phyloP scores from a whole-genome alignment of 805 yeast species.

The Myxozyma kluyveri region DNA sequence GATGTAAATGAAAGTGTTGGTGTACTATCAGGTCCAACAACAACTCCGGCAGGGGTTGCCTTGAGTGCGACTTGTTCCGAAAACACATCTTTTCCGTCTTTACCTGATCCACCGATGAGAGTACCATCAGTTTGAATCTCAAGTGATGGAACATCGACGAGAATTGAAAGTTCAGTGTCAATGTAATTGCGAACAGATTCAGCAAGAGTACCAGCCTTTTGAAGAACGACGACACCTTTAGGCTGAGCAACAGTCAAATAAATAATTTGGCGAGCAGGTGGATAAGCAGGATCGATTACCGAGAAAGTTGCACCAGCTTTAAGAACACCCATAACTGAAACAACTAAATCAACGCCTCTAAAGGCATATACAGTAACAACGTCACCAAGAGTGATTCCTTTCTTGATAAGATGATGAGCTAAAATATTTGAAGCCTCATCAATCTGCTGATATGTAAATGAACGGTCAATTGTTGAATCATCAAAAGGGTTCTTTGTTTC shows the following conservation, averaged over 20 bases:
- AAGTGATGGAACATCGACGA: conserved; percentile 71
- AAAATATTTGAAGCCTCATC: conserved; percentile 90
- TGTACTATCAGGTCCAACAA: conserved; percentile 95
- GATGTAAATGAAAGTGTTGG: conserved; percentile 96
- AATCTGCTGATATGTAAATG: conserved; percentile 82
- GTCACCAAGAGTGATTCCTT: conserved; percentile 86
- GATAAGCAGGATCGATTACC: conserved; percentile 98
- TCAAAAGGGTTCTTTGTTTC: conserved; percentile 77
- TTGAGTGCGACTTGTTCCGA: conserved; percentile 46
- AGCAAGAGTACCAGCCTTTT: conserved; percentile 83
- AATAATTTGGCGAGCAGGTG: conserved; percentile 94
- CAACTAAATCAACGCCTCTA: conserved; percentile 94
- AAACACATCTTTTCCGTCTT: conserved; percentile 50
- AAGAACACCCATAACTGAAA: conserved; percentile 95
- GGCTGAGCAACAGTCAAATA: conserved; percentile 94
- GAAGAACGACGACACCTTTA: conserved; percentile 80
- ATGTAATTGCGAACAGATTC: conserved; percentile 77
- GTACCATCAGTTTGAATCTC: conserved; percentile 75
- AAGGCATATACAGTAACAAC: conserved; percentile 97
- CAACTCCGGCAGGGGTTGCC: conserved; percentile 69
- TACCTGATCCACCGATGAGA: conserved; percentile 48
- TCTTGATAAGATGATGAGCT: conserved; percentile 77
- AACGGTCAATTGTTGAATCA: conserved; percentile 51
- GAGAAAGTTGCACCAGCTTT: conserved; percentile 99
- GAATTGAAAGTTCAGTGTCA: conserved; percentile 64